A percentile compares a stretch with the other conserved stretches of the same genome.
phyloP scores from a whole-genome alignment of 176 grass and related monocot species.

The Melocanna baccifera region DNA sequence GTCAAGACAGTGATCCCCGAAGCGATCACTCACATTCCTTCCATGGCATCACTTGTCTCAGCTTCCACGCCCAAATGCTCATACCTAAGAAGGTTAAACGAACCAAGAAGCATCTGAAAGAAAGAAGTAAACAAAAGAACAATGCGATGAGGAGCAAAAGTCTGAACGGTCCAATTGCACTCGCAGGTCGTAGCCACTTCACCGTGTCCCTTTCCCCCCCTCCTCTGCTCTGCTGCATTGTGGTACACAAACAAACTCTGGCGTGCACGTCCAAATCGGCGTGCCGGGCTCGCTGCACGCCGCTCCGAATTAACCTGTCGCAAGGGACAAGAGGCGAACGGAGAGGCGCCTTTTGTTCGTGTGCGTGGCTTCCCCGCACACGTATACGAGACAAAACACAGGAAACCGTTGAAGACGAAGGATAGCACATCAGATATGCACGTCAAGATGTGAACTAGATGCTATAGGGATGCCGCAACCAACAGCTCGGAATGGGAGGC shows the following conservation, averaged over 20 bases:
- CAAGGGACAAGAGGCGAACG: too few species aligned
- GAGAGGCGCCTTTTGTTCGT: not conserved
- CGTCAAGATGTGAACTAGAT: not conserved
- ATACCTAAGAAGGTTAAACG: not conserved
- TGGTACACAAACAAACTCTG: not conserved
- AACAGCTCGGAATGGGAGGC: not conserved
- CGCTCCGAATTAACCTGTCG: too few species aligned
- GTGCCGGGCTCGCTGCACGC: not conserved
- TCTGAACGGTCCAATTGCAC: not conserved
- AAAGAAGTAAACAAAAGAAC: not conserved
- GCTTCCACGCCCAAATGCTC: not conserved
- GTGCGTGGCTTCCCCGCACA: not conserved
- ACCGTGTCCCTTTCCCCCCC: not conserved
- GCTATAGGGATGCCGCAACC: slow-evolving; percentile 30
- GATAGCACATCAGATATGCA: not conserved
- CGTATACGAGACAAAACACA: not conserved
- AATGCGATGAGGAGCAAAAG: not conserved
- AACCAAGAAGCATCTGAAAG: not conserved
- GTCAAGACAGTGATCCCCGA: not conserved
- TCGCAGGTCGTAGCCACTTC: not conserved
- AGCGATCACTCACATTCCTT: not conserved
- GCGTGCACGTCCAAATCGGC: not conserved
- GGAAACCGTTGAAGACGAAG: not conserved
- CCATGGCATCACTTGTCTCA: not conserved
- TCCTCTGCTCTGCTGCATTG: not conserved